These are phyloP conservation scores for Leptomonas pyrrhocoris DNA, from an alignment of 208 protist species.

Conservation along the genomic window DNA sequence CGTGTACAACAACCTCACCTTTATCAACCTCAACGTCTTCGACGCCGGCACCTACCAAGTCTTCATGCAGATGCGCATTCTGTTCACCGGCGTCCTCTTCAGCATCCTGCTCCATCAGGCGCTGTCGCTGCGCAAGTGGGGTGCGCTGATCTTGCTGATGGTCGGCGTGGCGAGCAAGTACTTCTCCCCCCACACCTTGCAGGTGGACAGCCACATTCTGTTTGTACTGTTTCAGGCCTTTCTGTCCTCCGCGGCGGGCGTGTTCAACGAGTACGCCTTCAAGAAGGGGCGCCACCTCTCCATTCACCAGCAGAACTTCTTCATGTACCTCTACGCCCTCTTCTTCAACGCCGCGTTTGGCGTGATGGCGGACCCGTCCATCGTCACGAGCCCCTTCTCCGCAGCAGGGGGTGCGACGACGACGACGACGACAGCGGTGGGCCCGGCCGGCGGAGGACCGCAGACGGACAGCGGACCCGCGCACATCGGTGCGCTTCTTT, in stretches of 20 bases:
- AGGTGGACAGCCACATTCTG: conserved; percentile 34
- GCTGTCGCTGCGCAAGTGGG: conserved; percentile 56
- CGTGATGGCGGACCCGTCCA: conserved; percentile 34
- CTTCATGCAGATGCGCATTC: conserved; percentile 81
- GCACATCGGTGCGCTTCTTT: conserved; percentile 13
- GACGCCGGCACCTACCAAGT: conserved; percentile 75
- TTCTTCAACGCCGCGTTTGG: conserved; percentile 72
- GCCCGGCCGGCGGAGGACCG: not conserved
- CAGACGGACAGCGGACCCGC: not conserved
- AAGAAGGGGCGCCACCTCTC: conserved; percentile 58
- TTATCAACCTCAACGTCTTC: conserved; percentile 62
- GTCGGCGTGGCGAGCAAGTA: conserved; percentile 65
- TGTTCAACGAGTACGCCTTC: conserved; percentile 80
- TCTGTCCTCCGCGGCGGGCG: conserved; percentile 62
- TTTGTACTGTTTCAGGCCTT: conserved; percentile 60
- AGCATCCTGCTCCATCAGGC: conserved; percentile 35
- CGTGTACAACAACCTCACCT: conserved; percentile 87
- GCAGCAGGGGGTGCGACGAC: not conserved
- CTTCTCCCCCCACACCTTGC: conserved; percentile 28
- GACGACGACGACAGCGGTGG: not conserved
- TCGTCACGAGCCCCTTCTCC: conserved; percentile 13
- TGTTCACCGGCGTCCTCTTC: conserved; percentile 69
- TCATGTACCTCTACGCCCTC: conserved; percentile 78
- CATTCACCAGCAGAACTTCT: conserved; percentile 86
- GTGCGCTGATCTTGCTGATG: conserved; percentile 49